Evolutionary conservation across 2,329 filamentous ascomycete species (phyloP).

Genomic region (Penicillium sp.): DNA sequence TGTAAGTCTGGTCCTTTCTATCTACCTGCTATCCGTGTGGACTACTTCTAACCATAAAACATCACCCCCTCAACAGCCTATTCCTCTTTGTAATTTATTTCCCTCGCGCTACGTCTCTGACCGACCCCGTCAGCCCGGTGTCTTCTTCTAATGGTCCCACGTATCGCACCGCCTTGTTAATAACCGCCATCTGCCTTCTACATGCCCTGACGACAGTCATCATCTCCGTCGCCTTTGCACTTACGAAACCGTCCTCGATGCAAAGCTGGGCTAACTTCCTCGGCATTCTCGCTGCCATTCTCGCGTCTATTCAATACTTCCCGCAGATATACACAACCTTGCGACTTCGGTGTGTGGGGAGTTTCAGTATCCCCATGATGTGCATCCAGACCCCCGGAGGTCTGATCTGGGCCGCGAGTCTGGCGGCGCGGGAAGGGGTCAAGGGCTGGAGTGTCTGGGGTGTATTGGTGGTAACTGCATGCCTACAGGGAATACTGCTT

Average conservation of each 20-base stretch:
- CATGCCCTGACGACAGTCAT: constrained; percentile 74
- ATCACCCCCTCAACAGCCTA: constrained; percentile 61
- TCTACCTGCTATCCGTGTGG: neutral
- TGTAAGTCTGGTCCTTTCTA: constrained; percentile 63
- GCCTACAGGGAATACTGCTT: constrained; percentile 80
- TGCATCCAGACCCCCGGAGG: constrained; percentile 94
- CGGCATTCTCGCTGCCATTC: constrained; percentile 74
- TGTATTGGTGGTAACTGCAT: constrained; percentile 83
- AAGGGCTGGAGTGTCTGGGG: constrained; percentile 96
- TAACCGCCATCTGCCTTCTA: constrained; percentile 72
- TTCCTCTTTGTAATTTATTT: constrained; percentile 96
- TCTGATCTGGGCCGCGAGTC: constrained; percentile 83
- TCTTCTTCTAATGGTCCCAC: constrained; percentile 58
- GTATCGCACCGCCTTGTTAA: constrained; percentile 77
- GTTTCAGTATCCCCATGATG: constrained; percentile 97
- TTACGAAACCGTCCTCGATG: constrained; percentile 66
- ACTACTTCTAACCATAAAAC: neutral
- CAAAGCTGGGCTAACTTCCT: constrained; percentile 83
- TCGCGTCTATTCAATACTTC: constrained; percentile 88
- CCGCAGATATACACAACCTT: constrained; percentile 95
- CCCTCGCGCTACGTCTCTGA: constrained; percentile 63
- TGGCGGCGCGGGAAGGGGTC: constrained; percentile 77
- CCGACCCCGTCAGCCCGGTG: constrained; percentile 47
- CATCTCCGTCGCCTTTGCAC: constrained; percentile 67
- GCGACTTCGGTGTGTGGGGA: constrained; percentile 80